Percentiles rank a stretch among this genome's conserved stretches.
Evolutionary conservation across 148 eudicot genomes (phyloP).

Genomic region (Bassia scoparia): DNA sequence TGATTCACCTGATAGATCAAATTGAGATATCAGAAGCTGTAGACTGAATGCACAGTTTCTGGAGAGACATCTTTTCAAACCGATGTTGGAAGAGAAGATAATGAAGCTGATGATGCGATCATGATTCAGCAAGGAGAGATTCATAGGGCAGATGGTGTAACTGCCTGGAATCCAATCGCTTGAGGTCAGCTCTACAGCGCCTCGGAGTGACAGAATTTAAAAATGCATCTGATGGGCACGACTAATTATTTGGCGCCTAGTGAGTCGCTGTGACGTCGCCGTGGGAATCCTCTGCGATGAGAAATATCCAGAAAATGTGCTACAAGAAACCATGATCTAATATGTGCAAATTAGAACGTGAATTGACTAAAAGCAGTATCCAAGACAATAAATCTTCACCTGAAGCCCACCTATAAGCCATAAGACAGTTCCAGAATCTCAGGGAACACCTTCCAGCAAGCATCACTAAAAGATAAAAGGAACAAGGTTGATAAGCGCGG

Average conservation of each 20-base stretch:
- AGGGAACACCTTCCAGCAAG: constrained; percentile 75
- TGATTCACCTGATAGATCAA: constrained; percentile 75
- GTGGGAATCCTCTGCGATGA: constrained; percentile 30
- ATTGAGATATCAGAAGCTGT: constrained; percentile 36
- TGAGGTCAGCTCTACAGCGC: constrained; percentile 28
- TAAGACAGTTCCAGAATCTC: constrained; percentile 49
- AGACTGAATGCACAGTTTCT: constrained; percentile 29
- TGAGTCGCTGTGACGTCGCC: constrained; percentile 10
- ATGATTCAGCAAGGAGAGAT: constrained; percentile 31
- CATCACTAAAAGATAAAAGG: constrained; percentile 56
- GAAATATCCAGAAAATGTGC: constrained; percentile 26
- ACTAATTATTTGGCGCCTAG: constrained; percentile 11
- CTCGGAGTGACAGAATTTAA: constrained; percentile 33
- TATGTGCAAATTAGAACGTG: constrained; percentile 24
- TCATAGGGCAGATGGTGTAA: constrained; percentile 9
- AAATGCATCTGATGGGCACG: constrained; percentile 25
- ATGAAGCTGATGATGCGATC: constrained; percentile 29
- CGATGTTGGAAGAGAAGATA: constrained; percentile 15
- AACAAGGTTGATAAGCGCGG: constrained; percentile 45
- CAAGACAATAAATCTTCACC: constrained; percentile 40
- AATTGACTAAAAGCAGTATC: constrained; percentile 22
- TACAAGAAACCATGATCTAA: constrained; percentile 25
- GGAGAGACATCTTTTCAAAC: constrained; percentile 27
- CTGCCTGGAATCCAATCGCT: constrained; percentile 15
- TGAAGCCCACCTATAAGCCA: constrained; percentile 63